Percentiles rank a stretch among this genome's conserved stretches.
Conservation (phyloP, 441 rosid species). For the Populus hybrid region DNA sequence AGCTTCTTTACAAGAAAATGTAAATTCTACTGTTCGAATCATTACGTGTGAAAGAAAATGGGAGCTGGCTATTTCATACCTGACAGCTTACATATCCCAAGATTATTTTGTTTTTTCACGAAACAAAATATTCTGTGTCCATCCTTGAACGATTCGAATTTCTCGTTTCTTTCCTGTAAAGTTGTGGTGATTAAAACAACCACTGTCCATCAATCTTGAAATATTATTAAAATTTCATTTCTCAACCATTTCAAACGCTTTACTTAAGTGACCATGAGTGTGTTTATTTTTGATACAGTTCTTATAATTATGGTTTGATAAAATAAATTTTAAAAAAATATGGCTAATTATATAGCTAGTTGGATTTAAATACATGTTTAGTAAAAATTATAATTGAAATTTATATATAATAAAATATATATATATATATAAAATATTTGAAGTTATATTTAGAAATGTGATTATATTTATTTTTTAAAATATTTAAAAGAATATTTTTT, state of each 20-base stretch:
- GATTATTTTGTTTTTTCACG: neutral
- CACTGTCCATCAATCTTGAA: neutral
- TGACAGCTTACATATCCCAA: neutral
- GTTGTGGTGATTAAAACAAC: too few relatives aligned
- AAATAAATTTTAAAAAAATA: too few relatives aligned
- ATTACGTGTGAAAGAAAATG: neutral
- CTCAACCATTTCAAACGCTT: neutral
- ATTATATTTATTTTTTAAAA: accelerated
- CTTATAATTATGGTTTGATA: too few relatives aligned
- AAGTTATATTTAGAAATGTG: accelerated
- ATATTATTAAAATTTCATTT: too few relatives aligned
- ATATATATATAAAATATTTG: too few relatives aligned
- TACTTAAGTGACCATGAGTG: neutral
- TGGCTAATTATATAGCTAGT: too few relatives aligned
- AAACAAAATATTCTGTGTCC: neutral
- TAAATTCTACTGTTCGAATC: neutral
- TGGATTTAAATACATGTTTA: too few relatives aligned
- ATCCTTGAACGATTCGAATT: neutral
- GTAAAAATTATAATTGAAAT: too few relatives aligned
- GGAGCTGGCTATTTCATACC: neutral
- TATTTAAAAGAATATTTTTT: too few relatives aligned
- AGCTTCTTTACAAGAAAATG: neutral
- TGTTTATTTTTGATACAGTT: too few relatives aligned
- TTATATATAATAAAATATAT: accelerated
- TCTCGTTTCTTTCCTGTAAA: neutral